A percentile compares a stretch with the other conserved stretches of the same genome.
Conservation (phyloP, 768 basidiomycete genomes). For the Candolleomyces eurysporus region DNA sequence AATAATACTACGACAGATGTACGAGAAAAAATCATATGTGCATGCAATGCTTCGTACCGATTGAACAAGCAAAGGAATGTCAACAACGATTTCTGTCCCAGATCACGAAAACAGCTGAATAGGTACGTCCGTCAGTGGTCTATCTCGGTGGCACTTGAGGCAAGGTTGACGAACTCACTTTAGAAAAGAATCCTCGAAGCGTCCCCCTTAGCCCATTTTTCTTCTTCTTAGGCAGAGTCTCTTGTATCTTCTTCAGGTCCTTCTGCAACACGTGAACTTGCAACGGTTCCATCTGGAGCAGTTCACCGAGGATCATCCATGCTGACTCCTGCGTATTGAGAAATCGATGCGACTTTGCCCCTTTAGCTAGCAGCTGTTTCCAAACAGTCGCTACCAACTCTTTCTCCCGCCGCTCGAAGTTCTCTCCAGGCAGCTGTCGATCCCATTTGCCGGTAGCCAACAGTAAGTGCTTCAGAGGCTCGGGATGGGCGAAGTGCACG, state of each 20-base stretch:
- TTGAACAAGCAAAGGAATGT: too few relatives aligned
- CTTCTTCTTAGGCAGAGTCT: too few relatives aligned
- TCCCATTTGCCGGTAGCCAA: neutral
- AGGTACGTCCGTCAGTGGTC: too few relatives aligned
- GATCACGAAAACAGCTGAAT: too few relatives aligned
- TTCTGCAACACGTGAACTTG: neutral
- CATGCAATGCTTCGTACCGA: too few relatives aligned
- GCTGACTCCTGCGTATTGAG: neutral
- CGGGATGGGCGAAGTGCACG: neutral
- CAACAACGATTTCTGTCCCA: too few relatives aligned
- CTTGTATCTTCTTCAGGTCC: neutral
- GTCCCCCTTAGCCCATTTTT: too few relatives aligned
- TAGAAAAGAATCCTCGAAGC: too few relatives aligned
- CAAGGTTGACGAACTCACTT: too few relatives aligned
- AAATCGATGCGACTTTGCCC: neutral
- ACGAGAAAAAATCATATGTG: too few relatives aligned
- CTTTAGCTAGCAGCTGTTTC: neutral
- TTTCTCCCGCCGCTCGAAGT: neutral
- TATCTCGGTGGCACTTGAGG: too few relatives aligned
- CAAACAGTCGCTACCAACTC: neutral
- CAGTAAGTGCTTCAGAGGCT: neutral
- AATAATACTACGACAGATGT: too few relatives aligned
- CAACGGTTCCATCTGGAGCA: neutral
- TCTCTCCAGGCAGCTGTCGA: neutral
- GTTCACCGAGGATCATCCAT: neutral